Percentiles rank a stretch among this genome's conserved stretches.
Conservation (phyloP, 108 stramenopile genomes). For the Tribonema minus region DNA sequence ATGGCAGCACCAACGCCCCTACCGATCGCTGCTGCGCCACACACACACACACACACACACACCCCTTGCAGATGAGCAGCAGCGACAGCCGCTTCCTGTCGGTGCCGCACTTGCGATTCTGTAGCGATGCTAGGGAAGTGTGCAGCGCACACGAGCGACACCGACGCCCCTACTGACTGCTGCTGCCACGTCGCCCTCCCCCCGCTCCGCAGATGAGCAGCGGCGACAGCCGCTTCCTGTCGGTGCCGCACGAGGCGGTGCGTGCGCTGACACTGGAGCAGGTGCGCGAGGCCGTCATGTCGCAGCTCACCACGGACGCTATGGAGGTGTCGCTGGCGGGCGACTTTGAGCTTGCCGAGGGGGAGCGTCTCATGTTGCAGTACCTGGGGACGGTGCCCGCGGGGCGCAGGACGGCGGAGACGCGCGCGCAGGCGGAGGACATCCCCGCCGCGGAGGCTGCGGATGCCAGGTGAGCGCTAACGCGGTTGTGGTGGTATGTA, state of each 20-base stretch:
- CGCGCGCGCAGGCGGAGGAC: slow-evolving; percentile 59
- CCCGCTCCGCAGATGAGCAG: slow-evolving; percentile 37
- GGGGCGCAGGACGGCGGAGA: slow-evolving; percentile 38
- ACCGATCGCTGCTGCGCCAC: too few relatives aligned
- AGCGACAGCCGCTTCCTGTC: slow-evolving; percentile 66
- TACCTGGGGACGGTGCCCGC: slow-evolving; percentile 89
- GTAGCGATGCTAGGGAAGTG: too few relatives aligned
- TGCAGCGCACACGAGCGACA: too few relatives aligned
- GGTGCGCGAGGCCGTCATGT: slow-evolving; percentile 79
- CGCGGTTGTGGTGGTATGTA: too few relatives aligned
- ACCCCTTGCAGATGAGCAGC: slow-evolving; percentile 33
- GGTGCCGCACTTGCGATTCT: slow-evolving; percentile 73
- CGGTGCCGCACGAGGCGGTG: slow-evolving; percentile 69
- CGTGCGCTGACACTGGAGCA: slow-evolving; percentile 3
- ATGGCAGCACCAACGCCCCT: too few relatives aligned
- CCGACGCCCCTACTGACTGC: too few relatives aligned
- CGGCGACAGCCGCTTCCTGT: slow-evolving; percentile 63
- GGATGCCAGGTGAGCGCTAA: too few relatives aligned
- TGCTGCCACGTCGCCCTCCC: too few relatives aligned
- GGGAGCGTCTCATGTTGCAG: slow-evolving; percentile 75
- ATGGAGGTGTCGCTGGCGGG: slow-evolving; percentile 88
- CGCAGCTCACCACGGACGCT: slow-evolving; percentile 74
- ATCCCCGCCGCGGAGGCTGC: slow-evolving; percentile 9
- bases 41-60: too few relatives aligned
- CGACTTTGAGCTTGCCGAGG: slow-evolving; percentile 83